Conservation (phyloP, 177 flowering plant species). For the Vitis hybrid region DNA sequence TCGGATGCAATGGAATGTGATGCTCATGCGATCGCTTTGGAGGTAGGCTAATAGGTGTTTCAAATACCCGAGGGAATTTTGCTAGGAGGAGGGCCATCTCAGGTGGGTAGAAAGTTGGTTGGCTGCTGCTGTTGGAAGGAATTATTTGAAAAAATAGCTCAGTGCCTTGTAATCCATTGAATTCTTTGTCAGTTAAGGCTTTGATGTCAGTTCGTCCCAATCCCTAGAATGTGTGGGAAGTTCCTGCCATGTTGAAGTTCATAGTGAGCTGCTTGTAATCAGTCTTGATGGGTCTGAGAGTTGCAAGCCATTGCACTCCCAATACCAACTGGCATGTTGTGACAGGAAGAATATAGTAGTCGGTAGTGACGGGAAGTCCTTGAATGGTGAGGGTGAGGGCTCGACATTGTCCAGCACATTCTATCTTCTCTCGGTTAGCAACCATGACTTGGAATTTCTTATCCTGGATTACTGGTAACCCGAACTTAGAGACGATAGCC, state of each 20-base stretch:
- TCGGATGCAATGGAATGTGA: no score
- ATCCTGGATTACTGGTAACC: background rate
- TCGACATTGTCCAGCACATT: background rate
- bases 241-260: background rate
- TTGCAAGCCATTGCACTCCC: background rate
- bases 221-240: no score
- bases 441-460: background rate
- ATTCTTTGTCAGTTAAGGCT: no score
- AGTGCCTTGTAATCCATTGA: no score
- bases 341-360: background rate
- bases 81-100: no score
- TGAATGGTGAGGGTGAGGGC: background rate
- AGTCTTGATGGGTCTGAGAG: background rate
- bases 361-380: background rate
- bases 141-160: no score
- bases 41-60: no score
- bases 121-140: no score
- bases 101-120: no score
- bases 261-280: slow-evolving; percentile 2
- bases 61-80: background rate
- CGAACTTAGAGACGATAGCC: background rate
- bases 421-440: background rate
- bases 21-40: no score
- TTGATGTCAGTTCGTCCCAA: no score
- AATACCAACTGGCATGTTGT: background rate